Percentiles rank a stretch among this genome's conserved stretches.
Conservation (phyloP, 106 monocot species). For the Platanthera zijinensis region DNA sequence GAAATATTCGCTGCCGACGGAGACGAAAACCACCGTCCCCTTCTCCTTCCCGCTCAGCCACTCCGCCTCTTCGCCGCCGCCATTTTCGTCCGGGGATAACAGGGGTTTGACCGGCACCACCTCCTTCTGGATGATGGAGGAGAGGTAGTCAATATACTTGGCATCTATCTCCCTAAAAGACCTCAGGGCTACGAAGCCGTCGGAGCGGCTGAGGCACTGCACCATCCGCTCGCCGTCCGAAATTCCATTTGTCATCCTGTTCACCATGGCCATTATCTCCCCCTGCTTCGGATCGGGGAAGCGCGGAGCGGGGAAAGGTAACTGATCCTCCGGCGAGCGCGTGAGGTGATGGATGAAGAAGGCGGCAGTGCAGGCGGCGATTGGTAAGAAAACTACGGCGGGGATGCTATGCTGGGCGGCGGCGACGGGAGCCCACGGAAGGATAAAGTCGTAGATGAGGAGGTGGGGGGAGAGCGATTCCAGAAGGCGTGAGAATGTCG, state of each 20-base stretch:
- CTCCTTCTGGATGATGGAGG: conserved; percentile 35
- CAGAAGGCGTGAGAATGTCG: conserved; percentile 22
- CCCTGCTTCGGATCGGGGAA: neutral
- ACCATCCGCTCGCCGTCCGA: conserved; percentile 30
- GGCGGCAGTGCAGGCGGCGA: conserved; percentile 14
- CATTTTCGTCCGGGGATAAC: conserved; percentile 3
- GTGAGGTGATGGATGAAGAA: neutral
- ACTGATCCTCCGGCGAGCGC: too few species aligned
- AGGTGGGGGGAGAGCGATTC: conserved; percentile 25
- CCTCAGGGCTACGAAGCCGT: conserved; percentile 35
- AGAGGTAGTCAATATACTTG: conserved; percentile 41
- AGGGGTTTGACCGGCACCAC: conserved; percentile 38
- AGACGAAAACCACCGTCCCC: conserved; percentile 49
- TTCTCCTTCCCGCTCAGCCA: conserved; percentile 34
- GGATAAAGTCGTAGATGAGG: conserved; percentile 57
- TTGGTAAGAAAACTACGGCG: conserved; percentile 34
- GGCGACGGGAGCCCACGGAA: conserved; percentile 49
- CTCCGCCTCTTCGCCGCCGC: neutral
- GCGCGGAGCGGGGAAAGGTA: too few species aligned
- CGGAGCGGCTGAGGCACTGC: conserved; percentile 27
- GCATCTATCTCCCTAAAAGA: conserved; percentile 45
- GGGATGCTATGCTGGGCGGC: conserved; percentile 32
- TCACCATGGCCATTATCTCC: neutral
- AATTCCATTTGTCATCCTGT: conserved; percentile 1
- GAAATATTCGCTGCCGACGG: conserved; percentile 77